Evolutionary conservation across 140 eudicot species (phyloP), one percentile per base, ranked within the genome.

Genomic region (Eryngium alpinum): DNA sequence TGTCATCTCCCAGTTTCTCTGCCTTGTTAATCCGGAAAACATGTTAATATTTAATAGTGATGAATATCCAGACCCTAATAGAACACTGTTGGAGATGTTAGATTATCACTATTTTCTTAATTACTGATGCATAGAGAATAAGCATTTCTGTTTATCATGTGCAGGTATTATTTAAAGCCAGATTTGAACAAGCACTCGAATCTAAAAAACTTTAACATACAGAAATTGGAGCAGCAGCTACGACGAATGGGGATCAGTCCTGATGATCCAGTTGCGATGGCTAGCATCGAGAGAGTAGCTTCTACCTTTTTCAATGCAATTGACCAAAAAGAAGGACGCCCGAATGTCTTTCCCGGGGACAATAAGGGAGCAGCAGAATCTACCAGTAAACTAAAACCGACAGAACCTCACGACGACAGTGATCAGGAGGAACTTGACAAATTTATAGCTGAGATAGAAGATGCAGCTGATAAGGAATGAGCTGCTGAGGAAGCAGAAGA

Each of bases 381-480:
- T 21, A 81, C 67, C 29, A 74, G 73, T 70, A 78, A 60, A 80
- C 63, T 81, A 21, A 84, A 83, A 14, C 86, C 73, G 49, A 57
- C 85, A 14, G 90, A 89, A 75, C 79, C 89, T 27, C 90, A 80
- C 16, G 97, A 91, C 38, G 99, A 96, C 69, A 96, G 99, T 87
- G 99, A 96, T 76, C 98, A 93, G 79, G 99, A 96, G 84, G 99
- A 96, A 81, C 99, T 96, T 60, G 99, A 96, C 77, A 89, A 89
- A n/a, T 96, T 96, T 86, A 96, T 96, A 77, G 94, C 98, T 10
- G 98, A 96, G 82, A 96, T 96, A n/a, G 99, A 96, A 90, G 97
- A 93, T 77, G 98, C 99, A 53, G 99, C 96, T 59, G 94, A 92
- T 81, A 89, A 85, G 85, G 99, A 96, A 73, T 96, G 99, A 98